Base-by-base conservation (phyloP, 345 rosid genomes). In the Nephelium lappaceum region DNA sequence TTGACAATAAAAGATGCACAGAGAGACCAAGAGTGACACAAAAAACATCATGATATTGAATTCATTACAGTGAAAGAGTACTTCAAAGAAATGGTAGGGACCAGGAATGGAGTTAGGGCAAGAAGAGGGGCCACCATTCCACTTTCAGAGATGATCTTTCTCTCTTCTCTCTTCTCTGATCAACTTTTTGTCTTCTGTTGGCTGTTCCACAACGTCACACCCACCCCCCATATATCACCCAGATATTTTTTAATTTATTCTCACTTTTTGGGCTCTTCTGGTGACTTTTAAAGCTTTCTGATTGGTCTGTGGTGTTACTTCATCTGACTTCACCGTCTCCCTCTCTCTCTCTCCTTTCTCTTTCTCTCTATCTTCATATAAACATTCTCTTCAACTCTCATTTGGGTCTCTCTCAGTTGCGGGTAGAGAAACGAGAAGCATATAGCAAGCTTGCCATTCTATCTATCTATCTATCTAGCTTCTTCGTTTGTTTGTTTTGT, bases 401-500 rank as follows among this genome's bases (percentile, higher is more conserved):
- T 45, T 66, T 16, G 51, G 16, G 89, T 90, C 91, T 76, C 85
- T 77, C 58, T 89, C 94, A 84, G 86, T 86, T 77, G 91, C 86
- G 83, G 90, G 87, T 87, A 80, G 85, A 80, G 82, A 11, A 63
- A 69, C 75, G 65, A 43, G 27, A 19, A 43, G 57, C 14, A 11
- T 74, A 60, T 8, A 60, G 27, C 27, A 58, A 74, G 69, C 43
- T 41, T 51, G 72, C 73, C 74, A 41, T 43, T 69, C 72, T 57
- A 74, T 21, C 21, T 49, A 21, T 57, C 57, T 39, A 12, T 74
- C 36, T 82, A 41, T 41, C 43, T 41, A 41, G 7, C 43, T 41
- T 41, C 43, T 41, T 41, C 9, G 43, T 41, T 41, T 41, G 43
- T 51, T 51, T 51, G 57, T 51, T 53, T 53, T 16, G 58, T 53